Evolutionary conservation across 2,329 filamentous ascomycete genomes (phyloP), one percentile per base, ranked within the genome.

Genomic region (Eutypa lata): DNA sequence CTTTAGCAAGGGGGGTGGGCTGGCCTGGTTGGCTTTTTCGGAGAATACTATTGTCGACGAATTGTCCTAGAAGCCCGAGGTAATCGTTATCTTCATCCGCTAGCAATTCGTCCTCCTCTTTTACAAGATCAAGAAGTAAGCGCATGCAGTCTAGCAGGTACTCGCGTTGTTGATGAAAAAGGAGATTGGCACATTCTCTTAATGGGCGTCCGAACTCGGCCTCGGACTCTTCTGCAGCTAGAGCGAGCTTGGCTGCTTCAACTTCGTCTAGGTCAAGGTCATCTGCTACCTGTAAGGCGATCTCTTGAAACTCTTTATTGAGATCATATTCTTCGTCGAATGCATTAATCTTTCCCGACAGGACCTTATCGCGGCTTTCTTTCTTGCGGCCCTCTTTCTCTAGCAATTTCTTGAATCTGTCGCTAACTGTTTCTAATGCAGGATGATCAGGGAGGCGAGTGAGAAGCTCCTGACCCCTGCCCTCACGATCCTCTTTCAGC

Each of bases 201-300:
- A 90, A 79, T 3, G 90, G 80, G 22, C 90, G 84, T 55, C 90
- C 90, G 5, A 91, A 77, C 16, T 82, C 76, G 44, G 82, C 77
- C 16, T 84, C 79, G 61, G 92, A 87, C 37, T 84, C 80, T 66
- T 90, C 82, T 18, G 89, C 86, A 51, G 87, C 85, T 49, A 95
- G 75, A 53, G 96, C 83, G 48, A 94, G 81, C 60, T 82, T 80
- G 10, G 91, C 89, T 18, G 93, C 88, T 62, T 94, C 84, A 53
- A 96, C 69, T 71, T 99, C 95, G 72, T 99, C 92, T 49, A 99
- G 78, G 64, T 96, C 87, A 56, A 97, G 78, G 61, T 91, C 90
- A 70, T 97, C 92, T 51, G 93, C 89, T 37, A 99, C 78, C 62
- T 90, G 83, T 31, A 96, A 78, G 22, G 86, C 83, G 61, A 88